Conservation (phyloP, 257 asterid species). For the Solanum lignicaule region DNA sequence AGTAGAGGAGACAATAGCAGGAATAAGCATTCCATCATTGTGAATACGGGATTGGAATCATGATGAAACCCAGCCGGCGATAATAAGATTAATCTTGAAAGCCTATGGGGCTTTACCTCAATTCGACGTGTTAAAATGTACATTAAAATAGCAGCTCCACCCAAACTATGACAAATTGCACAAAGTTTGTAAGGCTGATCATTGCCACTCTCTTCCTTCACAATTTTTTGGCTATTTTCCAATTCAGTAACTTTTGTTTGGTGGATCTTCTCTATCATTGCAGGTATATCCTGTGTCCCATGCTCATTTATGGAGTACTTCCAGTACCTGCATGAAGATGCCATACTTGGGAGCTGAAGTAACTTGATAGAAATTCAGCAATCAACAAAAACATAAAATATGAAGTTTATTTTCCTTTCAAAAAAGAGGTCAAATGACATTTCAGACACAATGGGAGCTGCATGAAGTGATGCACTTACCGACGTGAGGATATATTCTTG, state of each 20-base stretch:
- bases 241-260: conserved; percentile 74
- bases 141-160: conserved; percentile 88
- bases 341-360: neutral
- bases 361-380: neutral
- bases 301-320: conserved; percentile 85
- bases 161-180: conserved; percentile 90
- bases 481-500: conserved; percentile 67
- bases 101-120: conserved; percentile 75
- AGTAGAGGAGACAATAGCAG: conserved; percentile 49
- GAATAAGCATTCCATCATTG: conserved; percentile 40
- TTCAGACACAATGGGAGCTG: neutral
- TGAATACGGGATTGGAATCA: conserved; percentile 57
- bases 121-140: conserved; percentile 60
- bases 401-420: neutral
- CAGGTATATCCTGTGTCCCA: conserved; percentile 88
- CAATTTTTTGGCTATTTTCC: conserved; percentile 28
- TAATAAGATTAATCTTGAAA: conserved; percentile 75
- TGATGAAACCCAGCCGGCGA: conserved; percentile 97
- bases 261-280: conserved; percentile 88
- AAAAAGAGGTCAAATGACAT: neutral
- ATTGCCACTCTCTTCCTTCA: conserved; percentile 27
- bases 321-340: conserved; percentile 68
- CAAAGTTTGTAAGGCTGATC: conserved; percentile 77
- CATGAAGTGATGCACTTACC: conserved; percentile 41
- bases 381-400: neutral